Conservation (phyloP, 345 rosid species). For the Trapa bicornis region DNA sequence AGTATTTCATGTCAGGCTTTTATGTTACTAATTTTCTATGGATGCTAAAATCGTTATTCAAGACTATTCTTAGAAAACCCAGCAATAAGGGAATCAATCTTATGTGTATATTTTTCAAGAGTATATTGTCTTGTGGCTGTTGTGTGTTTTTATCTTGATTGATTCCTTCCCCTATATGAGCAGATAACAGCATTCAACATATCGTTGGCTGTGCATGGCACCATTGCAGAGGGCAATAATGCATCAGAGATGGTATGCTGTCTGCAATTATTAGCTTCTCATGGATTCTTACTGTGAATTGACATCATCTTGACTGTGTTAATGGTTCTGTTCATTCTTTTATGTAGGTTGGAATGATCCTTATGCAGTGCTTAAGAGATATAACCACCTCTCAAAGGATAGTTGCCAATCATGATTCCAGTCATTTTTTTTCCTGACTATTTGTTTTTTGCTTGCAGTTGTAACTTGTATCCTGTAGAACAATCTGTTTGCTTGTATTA, state of each 20-base stretch:
- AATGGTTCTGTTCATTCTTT: background rate
- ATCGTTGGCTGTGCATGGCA: constrained; percentile 74
- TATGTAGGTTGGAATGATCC: constrained; percentile 59
- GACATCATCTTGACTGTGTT: background rate
- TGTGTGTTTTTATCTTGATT: background rate
- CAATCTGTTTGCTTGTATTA: background rate
- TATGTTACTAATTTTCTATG: background rate
- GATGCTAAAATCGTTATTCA: background rate
- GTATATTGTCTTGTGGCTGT: background rate
- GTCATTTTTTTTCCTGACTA: background rate
- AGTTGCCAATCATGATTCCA: constrained; percentile 50
- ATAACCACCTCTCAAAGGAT: constrained; percentile 72
- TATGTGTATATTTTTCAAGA: background rate
- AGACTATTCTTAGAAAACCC: background rate
- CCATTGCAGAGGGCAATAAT: constrained; percentile 52
- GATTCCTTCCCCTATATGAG: constrained; percentile 1
- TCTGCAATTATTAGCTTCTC: background rate
- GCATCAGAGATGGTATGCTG: constrained; percentile 25
- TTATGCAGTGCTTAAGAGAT: constrained; percentile 53
- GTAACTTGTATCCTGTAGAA: background rate
- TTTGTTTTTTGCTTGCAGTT: background rate
- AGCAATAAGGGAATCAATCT: background rate
- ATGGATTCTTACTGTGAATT: background rate
- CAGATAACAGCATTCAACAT: constrained; percentile 82
- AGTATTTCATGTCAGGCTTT: background rate